Evolutionary conservation across 257 asterid genomes (phyloP).

Genomic region (Solanum corneliomulleri): DNA sequence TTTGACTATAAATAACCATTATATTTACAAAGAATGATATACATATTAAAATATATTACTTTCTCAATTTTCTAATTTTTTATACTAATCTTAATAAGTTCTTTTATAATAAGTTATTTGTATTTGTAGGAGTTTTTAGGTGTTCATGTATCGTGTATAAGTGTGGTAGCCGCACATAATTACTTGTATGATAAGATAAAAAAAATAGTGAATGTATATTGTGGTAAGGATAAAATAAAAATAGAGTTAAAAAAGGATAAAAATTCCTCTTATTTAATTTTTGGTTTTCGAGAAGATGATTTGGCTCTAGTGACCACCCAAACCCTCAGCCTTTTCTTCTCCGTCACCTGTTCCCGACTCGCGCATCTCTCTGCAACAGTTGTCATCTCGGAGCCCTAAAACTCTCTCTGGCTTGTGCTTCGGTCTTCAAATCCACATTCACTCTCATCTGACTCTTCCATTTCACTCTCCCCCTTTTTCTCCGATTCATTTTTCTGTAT

Average conservation of each 20-base stretch:
- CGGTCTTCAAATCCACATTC: background rate
- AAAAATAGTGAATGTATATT: too few species aligned
- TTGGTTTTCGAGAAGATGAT: background rate
- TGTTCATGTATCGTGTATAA: too few species aligned
- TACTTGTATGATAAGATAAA: too few species aligned
- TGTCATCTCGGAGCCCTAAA: background rate
- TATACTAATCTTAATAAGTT: too few species aligned
- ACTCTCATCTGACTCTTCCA: background rate
- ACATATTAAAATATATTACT: too few species aligned
- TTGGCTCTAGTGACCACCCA: conserved; percentile 17
- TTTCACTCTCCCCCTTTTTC: background rate
- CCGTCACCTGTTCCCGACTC: background rate
- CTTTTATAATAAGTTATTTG: too few species aligned
- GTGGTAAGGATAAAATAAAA: too few species aligned
- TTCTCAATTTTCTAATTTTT: too few species aligned
- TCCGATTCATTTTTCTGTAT: conserved; percentile 1
- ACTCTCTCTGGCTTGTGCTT: background rate
- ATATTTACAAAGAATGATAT: too few species aligned
- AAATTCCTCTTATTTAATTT: background rate
- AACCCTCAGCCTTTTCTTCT: conserved; percentile 12
- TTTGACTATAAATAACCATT: too few species aligned
- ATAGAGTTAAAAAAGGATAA: background rate
- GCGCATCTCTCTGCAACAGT: background rate
- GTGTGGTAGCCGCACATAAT: too few species aligned
- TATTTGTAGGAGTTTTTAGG: too few species aligned